Conservation (phyloP, 2,329 filamentous ascomycete species). For the Colletotrichum sp. region DNA sequence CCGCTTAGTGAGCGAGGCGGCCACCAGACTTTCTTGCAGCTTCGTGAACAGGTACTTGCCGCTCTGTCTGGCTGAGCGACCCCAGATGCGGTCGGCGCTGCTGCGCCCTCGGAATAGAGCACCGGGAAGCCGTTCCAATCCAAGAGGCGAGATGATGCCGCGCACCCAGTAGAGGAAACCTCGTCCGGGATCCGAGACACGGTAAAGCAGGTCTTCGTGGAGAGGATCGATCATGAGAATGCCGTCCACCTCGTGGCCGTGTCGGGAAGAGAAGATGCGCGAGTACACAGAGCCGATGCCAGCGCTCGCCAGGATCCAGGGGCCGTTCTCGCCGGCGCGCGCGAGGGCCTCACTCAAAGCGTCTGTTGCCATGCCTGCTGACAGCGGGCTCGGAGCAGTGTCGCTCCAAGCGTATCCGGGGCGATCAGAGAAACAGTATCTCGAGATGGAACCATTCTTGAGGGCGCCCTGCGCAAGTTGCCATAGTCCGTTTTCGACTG, state of each 20-base stretch:
- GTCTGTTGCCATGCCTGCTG: slow-evolving; percentile 90
- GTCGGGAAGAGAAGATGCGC: slow-evolving; percentile 87
- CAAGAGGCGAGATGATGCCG: slow-evolving; percentile 85
- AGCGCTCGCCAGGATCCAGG: slow-evolving; percentile 87
- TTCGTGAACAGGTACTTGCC: slow-evolving; percentile 89
- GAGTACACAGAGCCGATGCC: slow-evolving; percentile 89
- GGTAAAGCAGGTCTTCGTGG: slow-evolving; percentile 82
- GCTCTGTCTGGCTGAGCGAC: slow-evolving; percentile 76
- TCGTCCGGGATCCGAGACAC: slow-evolving; percentile 68
- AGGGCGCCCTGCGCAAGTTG: slow-evolving; percentile 78
- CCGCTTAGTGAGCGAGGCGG: slow-evolving; percentile 80
- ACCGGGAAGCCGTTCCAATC: slow-evolving; percentile 78
- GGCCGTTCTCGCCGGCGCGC: slow-evolving; percentile 79
- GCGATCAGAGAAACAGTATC: slow-evolving; percentile 96
- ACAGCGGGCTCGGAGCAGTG: slow-evolving; percentile 91
- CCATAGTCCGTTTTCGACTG: slow-evolving; percentile 81
- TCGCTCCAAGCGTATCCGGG: slow-evolving; percentile 89
- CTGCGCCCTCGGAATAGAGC: slow-evolving; percentile 83
- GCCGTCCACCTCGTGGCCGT: slow-evolving; percentile 75
- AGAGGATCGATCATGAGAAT: slow-evolving; percentile 86
- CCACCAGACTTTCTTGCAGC: slow-evolving; percentile 91
- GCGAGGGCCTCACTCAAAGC: slow-evolving; percentile 86
- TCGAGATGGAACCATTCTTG: slow-evolving; percentile 79
- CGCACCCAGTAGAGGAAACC: slow-evolving; percentile 89
- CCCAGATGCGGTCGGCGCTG: slow-evolving; percentile 84